Percentiles rank a stretch among this genome's conserved stretches.
Evolutionary conservation across 495 filamentous ascomycete species (phyloP).

Genomic region (Ascobolus immersus): DNA sequence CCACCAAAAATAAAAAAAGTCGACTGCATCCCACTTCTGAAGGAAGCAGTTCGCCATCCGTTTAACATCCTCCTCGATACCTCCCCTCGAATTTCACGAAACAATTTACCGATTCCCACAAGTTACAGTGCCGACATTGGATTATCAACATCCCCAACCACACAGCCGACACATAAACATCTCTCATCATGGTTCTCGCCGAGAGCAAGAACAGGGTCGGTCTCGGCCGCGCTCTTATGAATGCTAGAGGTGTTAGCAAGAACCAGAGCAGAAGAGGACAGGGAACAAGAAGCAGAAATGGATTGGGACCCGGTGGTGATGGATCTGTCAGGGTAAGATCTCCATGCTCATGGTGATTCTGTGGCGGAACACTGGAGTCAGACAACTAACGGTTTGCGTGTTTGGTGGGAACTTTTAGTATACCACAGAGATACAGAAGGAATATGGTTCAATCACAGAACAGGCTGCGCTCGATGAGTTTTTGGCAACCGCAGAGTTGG

Average conservation of each 20-base stretch:
- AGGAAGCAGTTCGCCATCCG: too few relatives aligned
- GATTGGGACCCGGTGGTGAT: constrained; percentile 2
- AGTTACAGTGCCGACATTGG: not conserved
- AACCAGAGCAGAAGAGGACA: constrained; percentile 7
- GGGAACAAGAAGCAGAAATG: constrained; percentile 2
- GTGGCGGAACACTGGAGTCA: constrained; percentile 15
- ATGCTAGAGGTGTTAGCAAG: constrained; percentile 8
- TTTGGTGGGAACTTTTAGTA: too few relatives aligned
- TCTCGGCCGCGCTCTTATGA: constrained; percentile 34
- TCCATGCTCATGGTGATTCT: constrained; percentile 9
- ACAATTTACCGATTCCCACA: constrained; percentile 1
- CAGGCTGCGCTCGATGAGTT: constrained; percentile 60
- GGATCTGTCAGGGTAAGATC: constrained; percentile 6
- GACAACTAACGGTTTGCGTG: too few relatives aligned
- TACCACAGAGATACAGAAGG: constrained; percentile 25
- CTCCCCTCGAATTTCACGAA: too few relatives aligned
- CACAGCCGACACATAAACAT: not conserved
- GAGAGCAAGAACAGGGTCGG: constrained; percentile 91
- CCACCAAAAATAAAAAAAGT: too few relatives aligned
- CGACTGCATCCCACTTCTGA: too few relatives aligned
- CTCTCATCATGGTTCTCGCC: constrained; percentile 55
- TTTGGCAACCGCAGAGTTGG: constrained; percentile 68
- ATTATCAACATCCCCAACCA: too few relatives aligned
- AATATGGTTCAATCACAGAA: constrained; percentile 83
- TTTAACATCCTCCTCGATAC: too few relatives aligned